Evolutionary conservation across 331 rosid species (phyloP), one percentile per base, ranked within the genome.

Genomic region (Dryas integrifolia): DNA sequence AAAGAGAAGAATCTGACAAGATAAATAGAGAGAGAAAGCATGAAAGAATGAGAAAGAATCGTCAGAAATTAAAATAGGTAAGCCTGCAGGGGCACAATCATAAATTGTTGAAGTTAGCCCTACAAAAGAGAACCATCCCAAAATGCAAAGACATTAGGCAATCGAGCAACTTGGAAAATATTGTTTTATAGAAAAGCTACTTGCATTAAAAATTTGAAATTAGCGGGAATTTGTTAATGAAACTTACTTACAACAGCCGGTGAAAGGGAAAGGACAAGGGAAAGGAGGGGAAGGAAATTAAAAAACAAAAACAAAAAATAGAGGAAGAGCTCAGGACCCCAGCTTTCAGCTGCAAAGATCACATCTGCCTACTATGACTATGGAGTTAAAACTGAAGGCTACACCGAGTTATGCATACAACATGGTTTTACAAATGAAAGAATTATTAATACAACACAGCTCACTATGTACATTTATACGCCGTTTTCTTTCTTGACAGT

Each of bases 401-500:
- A 76, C 46, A 13, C 24, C 8, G 13, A 12, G 10, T 30, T 41
- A 47, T 38, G 66, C 66, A 41, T 70, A 55, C 65, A 70, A 13
- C 64, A 68, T 38, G 39, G 74, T 39, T 67, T 53, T 55, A 53
- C 59, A 55, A 70, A 70, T 14, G 5, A 55, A 70, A 43, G 41
- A 55, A 51, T 68, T n/a, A 21, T 3, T 21, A 38, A 5, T 39
- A 35, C 48, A 67, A 46, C 72, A 70, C 58, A 30, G 35, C 35
- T 18, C 7, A 9, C 6, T 35, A n/a, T 45, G 75, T 51, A 38
- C 47, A 70, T 58, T 60, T 62, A 63, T 43, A 45, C 64, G 12
- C 79, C 60, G 24, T 39, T 85, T 48, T 75, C 90, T 43, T 67
- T 73, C 77, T 83, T 81, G 9, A 82, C 60, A 61, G 72, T 41